A percentile compares a stretch with the other conserved stretches of the same genome.
Evolutionary conservation across 306 rosid genomes (phyloP).

Genomic region (Rosa persica): DNA sequence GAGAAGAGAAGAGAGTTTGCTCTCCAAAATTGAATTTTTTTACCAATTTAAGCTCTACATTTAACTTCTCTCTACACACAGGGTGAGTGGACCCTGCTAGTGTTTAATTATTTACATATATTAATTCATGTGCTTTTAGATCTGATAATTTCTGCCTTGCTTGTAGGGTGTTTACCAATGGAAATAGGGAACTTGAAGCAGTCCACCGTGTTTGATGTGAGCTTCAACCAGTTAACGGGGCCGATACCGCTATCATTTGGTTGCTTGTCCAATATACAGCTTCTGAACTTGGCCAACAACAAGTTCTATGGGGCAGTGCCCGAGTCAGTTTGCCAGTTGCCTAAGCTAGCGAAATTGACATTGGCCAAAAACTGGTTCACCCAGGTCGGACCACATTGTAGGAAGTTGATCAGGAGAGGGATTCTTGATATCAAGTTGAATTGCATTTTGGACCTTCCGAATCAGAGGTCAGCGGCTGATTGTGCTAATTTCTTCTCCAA

Average conservation of each 20-base stretch:
- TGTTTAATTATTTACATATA: too few species aligned
- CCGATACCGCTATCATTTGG: slow-evolving; percentile 72
- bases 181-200: slow-evolving; percentile 57
- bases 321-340: slow-evolving; percentile 55
- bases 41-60: too few species aligned
- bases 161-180: slow-evolving; percentile 58
- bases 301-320: slow-evolving; percentile 55
- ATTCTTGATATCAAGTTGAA: slow-evolving; percentile 44
- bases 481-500: slow-evolving; percentile 35
- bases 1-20: too few species aligned
- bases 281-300: slow-evolving; percentile 44
- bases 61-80: too few species aligned
- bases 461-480: slow-evolving; percentile 35
- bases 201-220: slow-evolving; percentile 55
- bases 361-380: slow-evolving; percentile 54
- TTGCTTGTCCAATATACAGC: slow-evolving; percentile 45
- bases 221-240: slow-evolving; percentile 46
- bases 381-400: slow-evolving; percentile 53
- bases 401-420: slow-evolving; percentile 40
- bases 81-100: too few species aligned
- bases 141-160: too few species aligned
- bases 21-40: too few species aligned
- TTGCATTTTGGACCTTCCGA: slow-evolving; percentile 50
- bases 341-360: slow-evolving; percentile 33
- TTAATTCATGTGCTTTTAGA: too few species aligned